Evolutionary conservation across 164 flowering plant species (phyloP).

Genomic region (Vitis amurensis): DNA sequence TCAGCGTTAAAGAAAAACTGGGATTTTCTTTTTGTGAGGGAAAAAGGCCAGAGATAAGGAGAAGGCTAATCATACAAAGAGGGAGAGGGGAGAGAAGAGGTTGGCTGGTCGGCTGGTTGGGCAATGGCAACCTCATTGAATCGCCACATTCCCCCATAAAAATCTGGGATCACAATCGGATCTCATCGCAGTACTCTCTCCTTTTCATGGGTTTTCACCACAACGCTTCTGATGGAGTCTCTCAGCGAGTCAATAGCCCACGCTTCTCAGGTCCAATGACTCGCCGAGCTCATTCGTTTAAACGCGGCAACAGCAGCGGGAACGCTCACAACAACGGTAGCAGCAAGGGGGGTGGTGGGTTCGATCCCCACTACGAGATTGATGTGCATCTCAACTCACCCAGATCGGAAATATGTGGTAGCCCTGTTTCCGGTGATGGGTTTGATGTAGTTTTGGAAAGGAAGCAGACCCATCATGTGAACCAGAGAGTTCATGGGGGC

Average conservation of each 20-base stretch:
- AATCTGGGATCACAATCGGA: too few relatives aligned
- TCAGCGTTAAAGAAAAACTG: too few relatives aligned
- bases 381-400: conserved; percentile 74
- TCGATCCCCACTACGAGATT: conserved; percentile 57
- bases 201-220: conserved; percentile 30
- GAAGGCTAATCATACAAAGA: too few relatives aligned
- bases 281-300: conserved; percentile 82
- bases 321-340: conserved; percentile 3
- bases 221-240: conserved; percentile 37
- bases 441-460: conserved; percentile 29
- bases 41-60: too few relatives aligned
- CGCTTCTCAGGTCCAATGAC: conserved; percentile 84
- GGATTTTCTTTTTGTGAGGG: too few relatives aligned
- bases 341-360: not conserved
- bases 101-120: not conserved
- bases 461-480: conserved; percentile 34
- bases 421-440: conserved; percentile 32
- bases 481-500: conserved; percentile 31
- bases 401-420: conserved; percentile 49
- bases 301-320: conserved; percentile 33
- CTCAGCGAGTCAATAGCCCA: conserved; percentile 82
- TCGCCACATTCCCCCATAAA: not conserved
- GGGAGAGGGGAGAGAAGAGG: too few relatives aligned
- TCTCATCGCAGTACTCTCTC: too few relatives aligned
- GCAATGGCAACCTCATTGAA: not conserved